These are phyloP conservation scores for Kwoniella bestiolae DNA, from an alignment of 768 basidiomycete genomes.

Conservation along the genomic window DNA sequence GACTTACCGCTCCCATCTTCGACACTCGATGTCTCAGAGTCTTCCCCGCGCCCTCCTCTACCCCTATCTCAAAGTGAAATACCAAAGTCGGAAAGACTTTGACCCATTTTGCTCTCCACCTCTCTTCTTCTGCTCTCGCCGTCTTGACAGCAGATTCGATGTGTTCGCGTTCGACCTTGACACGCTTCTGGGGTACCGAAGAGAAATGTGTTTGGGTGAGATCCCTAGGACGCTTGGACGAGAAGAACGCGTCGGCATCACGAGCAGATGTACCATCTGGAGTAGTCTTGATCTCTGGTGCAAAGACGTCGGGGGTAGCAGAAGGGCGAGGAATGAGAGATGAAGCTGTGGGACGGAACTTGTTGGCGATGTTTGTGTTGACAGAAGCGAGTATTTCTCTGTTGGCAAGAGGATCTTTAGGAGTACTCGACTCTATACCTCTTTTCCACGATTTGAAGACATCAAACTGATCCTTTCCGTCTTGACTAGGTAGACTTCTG, in stretches of 20 bases:
- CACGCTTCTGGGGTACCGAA: conserved; percentile 3
- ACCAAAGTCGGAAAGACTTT: conserved; percentile 80
- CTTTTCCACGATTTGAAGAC: conserved; percentile 13
- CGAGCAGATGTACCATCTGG: neutral
- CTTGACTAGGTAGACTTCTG: neutral
- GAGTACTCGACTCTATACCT: neutral
- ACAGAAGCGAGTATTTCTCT: conserved; percentile 22
- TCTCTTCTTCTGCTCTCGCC: conserved; percentile 58
- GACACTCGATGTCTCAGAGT: conserved; percentile 65
- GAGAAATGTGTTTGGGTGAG: neutral
- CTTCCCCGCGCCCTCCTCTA: conserved; percentile 60
- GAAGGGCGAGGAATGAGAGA: conserved; percentile 36
- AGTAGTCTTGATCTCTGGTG: conserved; percentile 6
- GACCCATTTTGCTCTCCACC: conserved; percentile 82
- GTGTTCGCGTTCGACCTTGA: conserved; percentile 12
- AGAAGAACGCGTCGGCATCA: neutral
- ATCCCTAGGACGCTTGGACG: conserved; percentile 20
- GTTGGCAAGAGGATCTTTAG: neutral
- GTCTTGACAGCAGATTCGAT: conserved; percentile 5
- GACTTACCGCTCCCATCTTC: conserved; percentile 77
- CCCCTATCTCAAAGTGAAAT: conserved; percentile 76
- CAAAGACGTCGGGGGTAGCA: conserved; percentile 42
- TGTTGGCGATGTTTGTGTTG: conserved; percentile 12
- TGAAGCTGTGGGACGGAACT: neutral
- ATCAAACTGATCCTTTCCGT: neutral